Evolutionary conservation across 768 basidiomycete species (phyloP), one percentile per base, ranked within the genome.

Genomic region (Daedalea quercina): DNA sequence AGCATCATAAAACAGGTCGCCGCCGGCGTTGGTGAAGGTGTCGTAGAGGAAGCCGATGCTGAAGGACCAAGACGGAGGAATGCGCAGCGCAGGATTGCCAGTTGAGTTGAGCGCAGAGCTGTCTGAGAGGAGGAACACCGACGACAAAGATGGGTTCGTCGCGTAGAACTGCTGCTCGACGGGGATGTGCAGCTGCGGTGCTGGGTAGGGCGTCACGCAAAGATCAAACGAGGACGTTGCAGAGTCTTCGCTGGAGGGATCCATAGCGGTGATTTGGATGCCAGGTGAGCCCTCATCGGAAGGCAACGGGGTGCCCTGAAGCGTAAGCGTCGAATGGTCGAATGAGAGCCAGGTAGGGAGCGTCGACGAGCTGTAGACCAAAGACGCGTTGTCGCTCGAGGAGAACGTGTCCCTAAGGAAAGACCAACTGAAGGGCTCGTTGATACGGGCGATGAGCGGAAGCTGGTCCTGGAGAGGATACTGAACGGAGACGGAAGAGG

Each of bases 1-100:
- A 24, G 84, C 82, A 9, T 76, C 73, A 62, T 94, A 93, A 24
- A 69, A 70, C 31, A 76, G 69, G 44, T 67, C 53, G 26, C 77
- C 70, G 42, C 53, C 50, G 9, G 60, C 46, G 34, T 50, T 40
- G 7, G 46, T 54, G 66, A 83, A 85, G 1, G 88, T 93, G 33
- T 77, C 71, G 54, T 78, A 73, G 47, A 82, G 69, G 60, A 96
- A 81, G 13, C 94, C 94, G 53, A 97, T 78, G 61, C 90, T 91
- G 70, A 95, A 97, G 0, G 89, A 90, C 92, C 93, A 95, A 43
- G 72, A 67, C 7, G 80, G 80, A 1, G 91, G 92, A 9, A 95
- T 79, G 47, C 92, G 75, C 51, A 96, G 64, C 46, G 76, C 72
- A 51, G 84, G 84, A 46, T 69, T 72, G 44, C 67, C 60, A 3